phyloP scores from a whole-genome alignment of 495 filamentous ascomycete species.

The Penicillium waksmanii region DNA sequence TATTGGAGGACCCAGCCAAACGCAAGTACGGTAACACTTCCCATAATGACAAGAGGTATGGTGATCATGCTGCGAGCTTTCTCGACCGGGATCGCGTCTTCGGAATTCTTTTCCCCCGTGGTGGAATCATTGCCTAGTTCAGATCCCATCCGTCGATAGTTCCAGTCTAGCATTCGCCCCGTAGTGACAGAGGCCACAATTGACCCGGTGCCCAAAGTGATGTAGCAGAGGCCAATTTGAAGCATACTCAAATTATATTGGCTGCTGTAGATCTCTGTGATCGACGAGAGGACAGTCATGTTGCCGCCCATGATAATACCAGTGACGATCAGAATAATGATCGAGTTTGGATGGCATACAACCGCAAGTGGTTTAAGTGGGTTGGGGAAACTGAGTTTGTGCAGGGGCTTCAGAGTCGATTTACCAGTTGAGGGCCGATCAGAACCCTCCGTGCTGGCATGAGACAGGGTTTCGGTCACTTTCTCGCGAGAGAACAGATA shows the following conservation, averaged over 20 bases:
- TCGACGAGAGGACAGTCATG: conserved; percentile 33
- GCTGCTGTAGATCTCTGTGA: conserved; percentile 27
- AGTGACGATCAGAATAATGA: conserved; percentile 51
- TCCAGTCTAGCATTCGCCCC: conserved; percentile 46
- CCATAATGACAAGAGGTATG: conserved; percentile 19
- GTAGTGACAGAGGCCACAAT: conserved; percentile 31
- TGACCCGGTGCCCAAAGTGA: conserved; percentile 43
- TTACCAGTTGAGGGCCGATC: conserved; percentile 1
- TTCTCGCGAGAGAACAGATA: conserved; percentile 17
- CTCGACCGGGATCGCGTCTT: conserved; percentile 20
- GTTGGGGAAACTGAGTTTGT: conserved; percentile 29
- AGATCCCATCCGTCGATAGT: conserved; percentile 42
- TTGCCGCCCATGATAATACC: conserved; percentile 30
- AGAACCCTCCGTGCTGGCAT: conserved; percentile 2
- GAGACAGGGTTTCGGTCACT: neutral
- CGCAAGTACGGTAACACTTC: conserved; percentile 18
- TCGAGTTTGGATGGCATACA: conserved; percentile 55
- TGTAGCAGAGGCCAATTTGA: conserved; percentile 39
- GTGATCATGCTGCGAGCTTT: conserved; percentile 22
- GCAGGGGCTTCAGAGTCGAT: conserved; percentile 7
- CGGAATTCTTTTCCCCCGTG: neutral
- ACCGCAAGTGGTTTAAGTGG: conserved; percentile 41
- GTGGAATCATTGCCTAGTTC: conserved; percentile 2
- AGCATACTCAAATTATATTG: conserved; percentile 33
- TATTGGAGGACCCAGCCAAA: conserved; percentile 33